These are phyloP conservation scores for Fusarium pseudocircinatum DNA, from an alignment of 2,329 filamentous ascomycete species.

Conservation along the genomic window DNA sequence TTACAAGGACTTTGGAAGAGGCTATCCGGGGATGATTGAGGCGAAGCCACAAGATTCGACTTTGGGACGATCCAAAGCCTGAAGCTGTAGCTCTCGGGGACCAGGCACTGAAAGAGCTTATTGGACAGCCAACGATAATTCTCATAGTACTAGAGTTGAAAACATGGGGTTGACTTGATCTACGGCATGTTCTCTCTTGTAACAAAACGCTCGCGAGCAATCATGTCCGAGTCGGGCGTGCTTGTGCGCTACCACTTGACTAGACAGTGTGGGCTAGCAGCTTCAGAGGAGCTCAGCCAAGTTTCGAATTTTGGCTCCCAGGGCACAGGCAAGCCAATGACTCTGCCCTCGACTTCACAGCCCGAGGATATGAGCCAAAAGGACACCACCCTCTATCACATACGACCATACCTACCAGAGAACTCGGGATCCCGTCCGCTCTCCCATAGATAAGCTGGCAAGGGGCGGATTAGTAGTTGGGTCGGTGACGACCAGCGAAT, in stretches of 20 bases:
- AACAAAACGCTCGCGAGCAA: too few species aligned
- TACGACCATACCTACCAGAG: conserved; percentile 10
- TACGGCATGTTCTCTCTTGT: neutral
- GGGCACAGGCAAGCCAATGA: neutral
- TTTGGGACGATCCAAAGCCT: too few species aligned
- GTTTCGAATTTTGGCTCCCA: neutral
- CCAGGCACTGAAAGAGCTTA: neutral
- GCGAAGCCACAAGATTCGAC: neutral
- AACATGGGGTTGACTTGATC: neutral
- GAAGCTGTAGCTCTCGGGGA: neutral
- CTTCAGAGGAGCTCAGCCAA: neutral
- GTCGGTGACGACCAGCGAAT: neutral
- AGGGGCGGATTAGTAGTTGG: neutral
- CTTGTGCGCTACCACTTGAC: neutral
- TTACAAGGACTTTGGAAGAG: too few species aligned
- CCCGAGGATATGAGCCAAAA: fast-evolving
- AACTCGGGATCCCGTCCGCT: conserved; percentile 11
- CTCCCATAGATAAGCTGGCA: neutral
- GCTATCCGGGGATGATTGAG: too few species aligned
- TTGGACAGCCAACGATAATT: neutral
- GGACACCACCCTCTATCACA: neutral
- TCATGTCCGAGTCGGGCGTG: neutral
- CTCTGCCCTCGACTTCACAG: neutral
- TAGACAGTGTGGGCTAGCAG: neutral
- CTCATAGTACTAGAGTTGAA: fast-evolving